Percentiles rank a stretch among this genome's conserved stretches.
These are phyloP conservation scores for Thermochaetoides thermophila DNA, from an alignment of 495 filamentous ascomycete species.

Conservation along the genomic window DNA sequence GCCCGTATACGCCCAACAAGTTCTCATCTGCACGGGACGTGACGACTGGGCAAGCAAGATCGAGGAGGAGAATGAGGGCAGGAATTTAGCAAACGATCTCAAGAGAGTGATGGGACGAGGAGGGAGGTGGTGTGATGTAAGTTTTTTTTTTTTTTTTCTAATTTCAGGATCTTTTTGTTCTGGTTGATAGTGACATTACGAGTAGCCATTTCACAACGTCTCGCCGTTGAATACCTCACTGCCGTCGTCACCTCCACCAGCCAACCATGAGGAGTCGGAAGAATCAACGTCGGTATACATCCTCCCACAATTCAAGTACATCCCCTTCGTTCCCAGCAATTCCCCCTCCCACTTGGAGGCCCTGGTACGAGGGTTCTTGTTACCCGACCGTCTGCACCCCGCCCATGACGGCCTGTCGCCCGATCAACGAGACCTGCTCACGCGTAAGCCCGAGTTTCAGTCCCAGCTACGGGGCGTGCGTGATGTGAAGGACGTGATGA, in stretches of 20 bases:
- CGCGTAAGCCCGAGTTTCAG: constrained; percentile 27
- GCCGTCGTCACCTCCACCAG: constrained; percentile 23
- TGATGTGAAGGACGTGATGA: constrained; percentile 49
- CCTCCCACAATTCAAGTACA: constrained; percentile 64
- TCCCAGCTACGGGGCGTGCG: constrained; percentile 30
- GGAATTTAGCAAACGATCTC: constrained; percentile 55
- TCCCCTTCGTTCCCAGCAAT: constrained; percentile 49
- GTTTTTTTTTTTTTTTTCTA: constrained; percentile 7
- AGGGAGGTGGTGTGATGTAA: constrained; percentile 56
- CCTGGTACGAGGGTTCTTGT: constrained; percentile 42
- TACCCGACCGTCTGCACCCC: constrained; percentile 43
- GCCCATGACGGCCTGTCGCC: constrained; percentile 41
- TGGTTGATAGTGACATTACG: background rate
- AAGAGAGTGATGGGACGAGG: constrained; percentile 51
- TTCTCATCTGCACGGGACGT: constrained; percentile 67
- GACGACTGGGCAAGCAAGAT: constrained; percentile 68
- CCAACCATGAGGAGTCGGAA: constrained; percentile 23
- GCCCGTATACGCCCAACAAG: constrained; percentile 63
- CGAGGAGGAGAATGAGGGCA: constrained; percentile 35
- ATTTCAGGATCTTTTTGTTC: background rate
- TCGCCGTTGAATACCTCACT: constrained; percentile 61
- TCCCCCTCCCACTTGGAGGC: constrained; percentile 35
- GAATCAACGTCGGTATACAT: constrained; percentile 53
- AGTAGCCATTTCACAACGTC: constrained; percentile 66
- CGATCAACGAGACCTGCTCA: constrained; percentile 28